Evolutionary conservation across 176 grass and related monocot genomes (phyloP).

Genomic region (Themeda triandra): DNA sequence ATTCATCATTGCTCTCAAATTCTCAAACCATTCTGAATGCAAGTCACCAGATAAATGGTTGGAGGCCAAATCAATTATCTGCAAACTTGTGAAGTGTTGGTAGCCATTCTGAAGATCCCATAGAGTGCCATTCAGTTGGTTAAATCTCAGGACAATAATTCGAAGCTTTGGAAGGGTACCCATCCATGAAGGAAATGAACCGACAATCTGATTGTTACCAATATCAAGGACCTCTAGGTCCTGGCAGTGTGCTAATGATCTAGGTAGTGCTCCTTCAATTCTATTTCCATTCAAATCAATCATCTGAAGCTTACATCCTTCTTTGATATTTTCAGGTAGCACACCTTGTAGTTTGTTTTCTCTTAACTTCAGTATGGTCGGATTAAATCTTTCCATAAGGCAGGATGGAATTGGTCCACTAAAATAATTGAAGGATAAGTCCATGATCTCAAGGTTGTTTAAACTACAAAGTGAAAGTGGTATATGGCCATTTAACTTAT

Average conservation of each 20-base stretch:
- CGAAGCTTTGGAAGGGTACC: not conserved
- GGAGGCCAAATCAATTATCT: slow-evolving; percentile 32
- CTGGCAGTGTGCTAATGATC: slow-evolving; percentile 24
- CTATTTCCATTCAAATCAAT: slow-evolving; percentile 24
- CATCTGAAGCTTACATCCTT: slow-evolving; percentile 5
- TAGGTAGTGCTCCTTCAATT: slow-evolving; percentile 15
- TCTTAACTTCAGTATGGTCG: not conserved
- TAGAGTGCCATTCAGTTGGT: not conserved
- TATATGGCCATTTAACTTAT: slow-evolving; percentile 23
- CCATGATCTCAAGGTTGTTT: not conserved
- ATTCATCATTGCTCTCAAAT: slow-evolving; percentile 31
- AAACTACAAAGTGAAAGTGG: slow-evolving; percentile 22
- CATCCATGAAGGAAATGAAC: slow-evolving; percentile 41
- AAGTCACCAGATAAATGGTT: slow-evolving; percentile 15
- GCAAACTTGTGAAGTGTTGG: not conserved
- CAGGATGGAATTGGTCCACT: slow-evolving; percentile 22
- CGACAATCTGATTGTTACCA: slow-evolving; percentile 25
- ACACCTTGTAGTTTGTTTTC: not conserved
- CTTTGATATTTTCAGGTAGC: not conserved
- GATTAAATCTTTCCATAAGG: not conserved
- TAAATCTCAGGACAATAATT: slow-evolving; percentile 34
- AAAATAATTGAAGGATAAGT: slow-evolving; percentile 33
- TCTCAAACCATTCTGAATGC: not conserved
- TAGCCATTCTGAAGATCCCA: not conserved
- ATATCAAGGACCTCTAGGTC: slow-evolving; percentile 17